Conservation (phyloP, 768 basidiomycete species). For the Lenzites betulinus region DNA sequence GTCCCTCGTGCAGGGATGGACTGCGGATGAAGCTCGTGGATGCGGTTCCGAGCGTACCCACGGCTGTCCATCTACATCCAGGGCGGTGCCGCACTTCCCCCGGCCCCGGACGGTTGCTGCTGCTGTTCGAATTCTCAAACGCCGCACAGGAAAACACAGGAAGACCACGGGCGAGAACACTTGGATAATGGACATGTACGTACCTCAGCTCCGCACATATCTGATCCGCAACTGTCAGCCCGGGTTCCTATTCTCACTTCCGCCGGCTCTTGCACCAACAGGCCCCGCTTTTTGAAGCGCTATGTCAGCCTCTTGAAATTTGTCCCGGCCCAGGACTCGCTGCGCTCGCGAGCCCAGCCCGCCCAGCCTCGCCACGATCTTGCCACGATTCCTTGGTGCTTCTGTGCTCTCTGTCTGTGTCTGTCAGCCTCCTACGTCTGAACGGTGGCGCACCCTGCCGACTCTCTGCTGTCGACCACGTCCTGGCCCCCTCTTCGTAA, state of each 20-base stretch:
- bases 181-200: neutral
- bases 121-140: too few relatives aligned
- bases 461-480: neutral
- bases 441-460: neutral
- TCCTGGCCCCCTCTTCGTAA: neutral
- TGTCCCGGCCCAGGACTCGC: neutral
- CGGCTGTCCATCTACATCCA: too few relatives aligned
- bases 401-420: neutral
- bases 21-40: too few relatives aligned
- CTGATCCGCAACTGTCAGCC: neutral
- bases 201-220: neutral
- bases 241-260: neutral
- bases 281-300: neutral
- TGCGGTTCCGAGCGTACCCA: too few relatives aligned
- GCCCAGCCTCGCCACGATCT: neutral
- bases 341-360: neutral
- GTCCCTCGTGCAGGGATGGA: too few relatives aligned
- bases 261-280: neutral
- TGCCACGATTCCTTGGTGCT: neutral
- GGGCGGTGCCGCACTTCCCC: too few relatives aligned
- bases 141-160: too few relatives aligned
- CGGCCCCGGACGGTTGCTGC: too few relatives aligned
- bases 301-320: constrained; percentile 6
- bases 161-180: neutral
- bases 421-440: neutral